phyloP scores from a whole-genome alignment of 2,329 filamentous ascomycete species.

The Tricladium varicosporioides region DNA sequence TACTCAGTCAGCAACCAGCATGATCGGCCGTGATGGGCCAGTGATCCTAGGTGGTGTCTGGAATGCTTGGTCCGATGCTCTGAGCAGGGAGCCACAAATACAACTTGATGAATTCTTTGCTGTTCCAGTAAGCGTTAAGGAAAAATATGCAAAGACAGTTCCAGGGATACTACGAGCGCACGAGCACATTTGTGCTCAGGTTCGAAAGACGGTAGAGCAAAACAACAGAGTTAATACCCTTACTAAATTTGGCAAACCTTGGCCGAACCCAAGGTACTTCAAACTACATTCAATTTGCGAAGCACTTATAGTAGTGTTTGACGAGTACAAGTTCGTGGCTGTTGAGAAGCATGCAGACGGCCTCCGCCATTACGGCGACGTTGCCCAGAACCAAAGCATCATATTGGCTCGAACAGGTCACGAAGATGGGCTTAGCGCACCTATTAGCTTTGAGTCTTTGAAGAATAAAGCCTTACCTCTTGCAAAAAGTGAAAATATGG shows the following conservation, averaged over 20 bases:
- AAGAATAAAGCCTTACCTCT: slow-evolving; percentile 23
- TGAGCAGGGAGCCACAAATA: slow-evolving; percentile 21
- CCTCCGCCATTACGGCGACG: slow-evolving; percentile 20
- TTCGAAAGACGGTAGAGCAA: slow-evolving; percentile 19
- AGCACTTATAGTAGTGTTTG: slow-evolving; percentile 21
- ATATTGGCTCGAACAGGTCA: slow-evolving; percentile 16
- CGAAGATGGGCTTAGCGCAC: slow-evolving; percentile 6
- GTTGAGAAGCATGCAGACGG: slow-evolving; percentile 19
- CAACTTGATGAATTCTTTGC: slow-evolving; percentile 25
- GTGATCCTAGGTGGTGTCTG: slow-evolving; percentile 23
- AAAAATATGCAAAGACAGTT: slow-evolving; percentile 18
- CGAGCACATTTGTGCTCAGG: slow-evolving; percentile 19
- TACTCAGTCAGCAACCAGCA: slow-evolving; percentile 20
- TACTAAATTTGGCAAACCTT: slow-evolving; percentile 6
- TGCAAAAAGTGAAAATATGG: slow-evolving; percentile 20
- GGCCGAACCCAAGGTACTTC: slow-evolving; percentile 20
- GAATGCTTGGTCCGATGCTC: slow-evolving; percentile 21
- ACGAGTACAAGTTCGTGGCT: slow-evolving; percentile 10
- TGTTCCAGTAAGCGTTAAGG: slow-evolving; percentile 19
- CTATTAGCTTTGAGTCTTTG: slow-evolving; percentile 21
- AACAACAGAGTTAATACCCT: slow-evolving; percentile 14
- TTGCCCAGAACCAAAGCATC: slow-evolving; percentile 17
- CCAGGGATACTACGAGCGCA: slow-evolving; percentile 21
- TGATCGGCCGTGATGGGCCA: slow-evolving; percentile 10
- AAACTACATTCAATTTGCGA: slow-evolving; percentile 21